These are phyloP conservation scores for Stereum hirsutum DNA, from an alignment of 1,284 basidiomycete species.

Conservation along the genomic window DNA sequence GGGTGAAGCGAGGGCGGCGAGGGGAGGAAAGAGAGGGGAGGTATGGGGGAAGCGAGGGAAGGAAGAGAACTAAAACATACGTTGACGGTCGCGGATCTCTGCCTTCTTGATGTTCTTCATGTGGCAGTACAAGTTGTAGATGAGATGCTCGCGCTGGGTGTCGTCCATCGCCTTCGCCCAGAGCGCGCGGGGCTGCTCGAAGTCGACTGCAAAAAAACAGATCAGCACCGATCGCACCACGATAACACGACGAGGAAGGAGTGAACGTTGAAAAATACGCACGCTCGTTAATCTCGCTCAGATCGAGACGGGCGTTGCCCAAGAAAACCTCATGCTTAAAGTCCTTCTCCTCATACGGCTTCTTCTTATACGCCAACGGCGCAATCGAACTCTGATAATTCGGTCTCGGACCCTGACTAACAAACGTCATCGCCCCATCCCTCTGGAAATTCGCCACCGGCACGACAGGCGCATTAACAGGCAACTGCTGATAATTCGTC, in stretches of 20 bases:
- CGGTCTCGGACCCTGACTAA: slow-evolving; percentile 76
- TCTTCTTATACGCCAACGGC: slow-evolving; percentile 45
- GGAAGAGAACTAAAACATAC: slow-evolving; percentile 28
- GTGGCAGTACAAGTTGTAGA: slow-evolving; percentile 74
- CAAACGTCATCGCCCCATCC: slow-evolving; percentile 58
- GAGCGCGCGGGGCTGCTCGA: slow-evolving; percentile 81
- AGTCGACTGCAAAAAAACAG: slow-evolving; percentile 55
- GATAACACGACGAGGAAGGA: neutral
- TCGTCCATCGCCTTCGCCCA: slow-evolving; percentile 76
- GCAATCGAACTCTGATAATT: slow-evolving; percentile 78
- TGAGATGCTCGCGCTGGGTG: slow-evolving; percentile 55
- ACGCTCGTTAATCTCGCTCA: slow-evolving; percentile 76
- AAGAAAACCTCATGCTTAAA: slow-evolving; percentile 69
- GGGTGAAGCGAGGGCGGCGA: neutral
- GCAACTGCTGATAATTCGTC: slow-evolving; percentile 82
- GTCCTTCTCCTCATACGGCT: slow-evolving; percentile 26
- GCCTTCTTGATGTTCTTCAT: slow-evolving; percentile 56
- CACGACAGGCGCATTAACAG: slow-evolving; percentile 74
- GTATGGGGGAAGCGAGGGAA: neutral
- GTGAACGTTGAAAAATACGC: too few species aligned
- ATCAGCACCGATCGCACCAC: slow-evolving; percentile 4
- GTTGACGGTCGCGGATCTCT: slow-evolving; percentile 58
- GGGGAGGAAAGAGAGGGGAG: neutral
- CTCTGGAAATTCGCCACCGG: slow-evolving; percentile 85
- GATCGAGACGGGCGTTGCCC: slow-evolving; percentile 64